Percentiles rank a stretch among this genome's conserved stretches.
These are phyloP conservation scores for Schizothecium vesticola DNA, from an alignment of 495 filamentous ascomycete species.

Conservation along the genomic window DNA sequence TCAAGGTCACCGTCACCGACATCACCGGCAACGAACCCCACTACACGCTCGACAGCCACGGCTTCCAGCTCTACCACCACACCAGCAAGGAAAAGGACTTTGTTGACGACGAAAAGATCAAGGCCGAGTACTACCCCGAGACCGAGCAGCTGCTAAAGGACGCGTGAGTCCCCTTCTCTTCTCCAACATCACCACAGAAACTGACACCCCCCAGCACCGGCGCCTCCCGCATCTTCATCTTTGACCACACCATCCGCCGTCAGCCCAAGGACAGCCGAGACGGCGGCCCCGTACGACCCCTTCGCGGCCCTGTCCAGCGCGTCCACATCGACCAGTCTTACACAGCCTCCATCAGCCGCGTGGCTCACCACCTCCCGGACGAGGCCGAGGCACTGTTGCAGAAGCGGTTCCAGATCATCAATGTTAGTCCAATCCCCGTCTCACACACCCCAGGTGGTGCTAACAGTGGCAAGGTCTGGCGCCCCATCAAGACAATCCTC, in stretches of 20 bases:
- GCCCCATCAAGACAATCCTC: constrained; percentile 59
- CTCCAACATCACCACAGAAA: background rate
- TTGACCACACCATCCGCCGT: constrained; percentile 58
- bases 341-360: constrained; percentile 49
- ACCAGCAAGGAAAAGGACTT: constrained; percentile 55
- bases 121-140: constrained; percentile 60
- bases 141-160: constrained; percentile 59
- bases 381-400: constrained; percentile 57
- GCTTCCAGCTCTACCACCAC: constrained; percentile 38
- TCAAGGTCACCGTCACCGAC: constrained; percentile 30
- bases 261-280: constrained; percentile 19
- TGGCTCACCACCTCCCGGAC: constrained; percentile 56
- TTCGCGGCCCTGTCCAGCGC: constrained; percentile 58
- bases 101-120: constrained; percentile 62
- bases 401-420: constrained; percentile 69
- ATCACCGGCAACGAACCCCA: constrained; percentile 34
- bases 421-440: constrained; percentile 31
- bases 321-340: constrained; percentile 74
- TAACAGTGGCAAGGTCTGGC: constrained; percentile 48
- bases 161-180: constrained; percentile 46
- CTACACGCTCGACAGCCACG: constrained; percentile 39
- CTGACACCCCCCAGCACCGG: constrained; percentile 49
- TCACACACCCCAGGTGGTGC: background rate
- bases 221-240: constrained; percentile 61
- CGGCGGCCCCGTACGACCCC: background rate